Percentiles rank a stretch among this genome's conserved stretches.
Conservation (phyloP, 2,329 filamentous ascomycete genomes). For the Volutella citrinella region DNA sequence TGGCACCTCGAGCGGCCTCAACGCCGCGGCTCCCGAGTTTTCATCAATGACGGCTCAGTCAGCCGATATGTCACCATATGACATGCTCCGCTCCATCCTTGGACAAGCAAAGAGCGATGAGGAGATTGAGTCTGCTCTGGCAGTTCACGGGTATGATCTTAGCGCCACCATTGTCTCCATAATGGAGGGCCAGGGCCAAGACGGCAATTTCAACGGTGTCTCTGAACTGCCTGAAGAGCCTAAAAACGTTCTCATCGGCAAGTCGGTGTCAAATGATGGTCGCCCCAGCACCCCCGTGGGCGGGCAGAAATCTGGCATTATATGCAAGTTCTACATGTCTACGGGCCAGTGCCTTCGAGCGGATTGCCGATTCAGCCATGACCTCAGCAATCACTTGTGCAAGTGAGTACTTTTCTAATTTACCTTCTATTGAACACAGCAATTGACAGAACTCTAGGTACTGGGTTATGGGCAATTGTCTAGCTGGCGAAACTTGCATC, state of each 20-base stretch:
- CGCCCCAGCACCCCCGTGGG: conserved; percentile 74
- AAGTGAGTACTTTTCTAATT: conserved; percentile 74
- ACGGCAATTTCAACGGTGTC: conserved; percentile 27
- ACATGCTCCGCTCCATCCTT: conserved; percentile 93
- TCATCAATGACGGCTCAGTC: conserved; percentile 58
- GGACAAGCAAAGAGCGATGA: conserved; percentile 87
- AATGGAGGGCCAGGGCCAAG: conserved; percentile 66
- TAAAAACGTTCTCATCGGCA: conserved; percentile 78
- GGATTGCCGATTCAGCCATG: conserved; percentile 96
- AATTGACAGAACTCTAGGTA: too few relatives aligned
- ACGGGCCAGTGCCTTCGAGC: conserved; percentile 93
- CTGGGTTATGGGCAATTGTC: conserved; percentile 92
- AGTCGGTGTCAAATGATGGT: conserved; percentile 76
- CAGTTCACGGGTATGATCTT: conserved; percentile 86
- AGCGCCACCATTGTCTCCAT: conserved; percentile 87
- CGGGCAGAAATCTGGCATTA: conserved; percentile 78
- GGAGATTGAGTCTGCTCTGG: conserved; percentile 88
- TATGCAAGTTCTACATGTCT: conserved; percentile 96
- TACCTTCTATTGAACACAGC: too few relatives aligned
- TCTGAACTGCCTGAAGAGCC: conserved; percentile 47
- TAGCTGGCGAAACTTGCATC: conserved; percentile 89
- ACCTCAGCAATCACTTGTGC: conserved; percentile 94
- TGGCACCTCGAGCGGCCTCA: conserved; percentile 67
- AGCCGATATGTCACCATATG: conserved; percentile 94
- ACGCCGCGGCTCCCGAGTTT: conserved; percentile 79